Evolutionary conservation across 106 monocot genomes (phyloP), one percentile per base, ranked within the genome.

Genomic region (Alisma plantagoaquatica): DNA sequence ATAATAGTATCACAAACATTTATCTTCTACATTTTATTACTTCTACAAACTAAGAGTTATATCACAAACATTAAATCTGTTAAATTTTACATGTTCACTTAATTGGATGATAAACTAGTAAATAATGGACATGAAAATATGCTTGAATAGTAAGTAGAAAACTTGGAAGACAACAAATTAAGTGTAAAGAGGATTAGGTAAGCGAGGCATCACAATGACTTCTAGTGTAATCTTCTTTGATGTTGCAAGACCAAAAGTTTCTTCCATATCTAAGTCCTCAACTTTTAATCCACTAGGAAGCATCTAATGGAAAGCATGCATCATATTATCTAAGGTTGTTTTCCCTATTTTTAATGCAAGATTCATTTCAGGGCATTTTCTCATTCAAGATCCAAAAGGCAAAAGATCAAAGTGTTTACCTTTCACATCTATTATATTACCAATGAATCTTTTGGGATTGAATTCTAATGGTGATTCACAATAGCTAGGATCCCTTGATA

Each of bases 331-430:
- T 2, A 92, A 38, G 85, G 82, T 92, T 0, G 85, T 85, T 21
- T 63, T 41, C 19, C 78, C 92, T 31, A 92, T 31, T 56, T 82
- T 82, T 53, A 92, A 73, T 0, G 81, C 92, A 11, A 92, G 77
- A 64, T 92, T 77, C 12, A 82, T 78, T 1, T 82, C 86, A 0
- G 92, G 86, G 68, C 86, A 86, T 20, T 82, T 78, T 31, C 91
- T 46, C 23, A 84, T 62, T 19, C 91, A 84, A 0, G 92, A 81
- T 0, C 86, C 86, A 29, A 92, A 92, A 2, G 85, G 92, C 46
- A 92, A 51, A n/a, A 92, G 69, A 15, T 85, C 47, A 58, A 78
- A 92, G 27, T 92, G 85, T 28, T 73, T 44, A 7, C 92, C 91
- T 45, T 80, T 85, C 53, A 85, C 70, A 61, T 91, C 85, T 1